These are phyloP conservation scores for Nannizzia gypsea DNA, from an alignment of 2,329 filamentous ascomycete species.

Conservation along the genomic window DNA sequence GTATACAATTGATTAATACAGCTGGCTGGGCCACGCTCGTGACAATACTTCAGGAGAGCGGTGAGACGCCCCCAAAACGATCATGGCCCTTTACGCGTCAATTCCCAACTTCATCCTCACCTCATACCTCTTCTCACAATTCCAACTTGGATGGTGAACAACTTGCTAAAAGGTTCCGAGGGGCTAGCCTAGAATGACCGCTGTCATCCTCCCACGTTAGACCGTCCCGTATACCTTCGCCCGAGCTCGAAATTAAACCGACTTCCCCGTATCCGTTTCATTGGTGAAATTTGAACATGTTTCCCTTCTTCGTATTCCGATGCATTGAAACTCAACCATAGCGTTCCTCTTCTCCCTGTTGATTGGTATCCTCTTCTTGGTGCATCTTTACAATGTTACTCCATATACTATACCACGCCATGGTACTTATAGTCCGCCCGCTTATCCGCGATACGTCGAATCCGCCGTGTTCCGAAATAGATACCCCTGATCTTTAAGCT, in stretches of 20 bases:
- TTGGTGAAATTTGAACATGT: neutral
- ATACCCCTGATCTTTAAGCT: neutral
- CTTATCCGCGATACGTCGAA: neutral
- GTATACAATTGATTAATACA: slow-evolving; percentile 71
- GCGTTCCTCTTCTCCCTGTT: neutral
- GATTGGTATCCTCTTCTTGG: neutral
- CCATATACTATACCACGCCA: neutral
- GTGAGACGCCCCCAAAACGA: slow-evolving; percentile 86
- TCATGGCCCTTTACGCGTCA: slow-evolving; percentile 27
- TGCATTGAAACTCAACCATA: neutral
- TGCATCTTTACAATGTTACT: neutral
- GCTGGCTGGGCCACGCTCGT: slow-evolving; percentile 89
- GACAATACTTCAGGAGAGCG: slow-evolving; percentile 87
- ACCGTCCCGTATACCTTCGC: slow-evolving; percentile 2
- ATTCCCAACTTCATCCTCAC: slow-evolving; percentile 22
- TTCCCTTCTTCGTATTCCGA: neutral
- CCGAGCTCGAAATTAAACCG: neutral
- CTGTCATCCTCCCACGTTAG: slow-evolving; percentile 1
- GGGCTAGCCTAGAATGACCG: slow-evolving; percentile 43
- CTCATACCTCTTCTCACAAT: slow-evolving; percentile 18
- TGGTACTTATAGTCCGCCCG: neutral
- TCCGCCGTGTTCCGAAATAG: neutral
- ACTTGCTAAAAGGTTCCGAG: slow-evolving; percentile 55
- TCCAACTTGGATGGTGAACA: slow-evolving; percentile 43
- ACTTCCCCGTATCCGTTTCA: neutral